These are phyloP conservation scores for Phytopythium delawarense DNA, from an alignment of 352 stramenopile genomes.

Conservation along the genomic window DNA sequence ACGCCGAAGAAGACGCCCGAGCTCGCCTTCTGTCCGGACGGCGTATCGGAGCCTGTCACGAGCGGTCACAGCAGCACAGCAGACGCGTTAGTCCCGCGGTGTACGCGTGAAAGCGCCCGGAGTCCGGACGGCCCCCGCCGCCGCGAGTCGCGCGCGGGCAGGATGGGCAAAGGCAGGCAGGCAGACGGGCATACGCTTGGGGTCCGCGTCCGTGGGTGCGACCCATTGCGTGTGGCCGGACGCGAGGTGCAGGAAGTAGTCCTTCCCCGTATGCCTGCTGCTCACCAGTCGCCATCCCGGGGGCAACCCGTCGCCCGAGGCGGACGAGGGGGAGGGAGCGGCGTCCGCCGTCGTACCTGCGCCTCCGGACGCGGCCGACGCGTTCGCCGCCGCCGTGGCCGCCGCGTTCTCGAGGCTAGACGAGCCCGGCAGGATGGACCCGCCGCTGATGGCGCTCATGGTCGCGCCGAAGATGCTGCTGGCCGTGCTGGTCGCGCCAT, in stretches of 20 bases:
- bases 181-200: conserved; percentile 44
- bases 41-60: conserved; percentile 22
- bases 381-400: conserved; percentile 28
- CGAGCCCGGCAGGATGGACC: conserved; percentile 39
- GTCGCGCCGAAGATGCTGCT: conserved; percentile 67
- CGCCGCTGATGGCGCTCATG: conserved; percentile 48
- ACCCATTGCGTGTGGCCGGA: conserved; percentile 69
- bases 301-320: conserved; percentile 29
- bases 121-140: background rate
- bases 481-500: conserved; percentile 26
- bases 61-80: background rate
- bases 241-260: conserved; percentile 73
- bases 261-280: conserved; percentile 56
- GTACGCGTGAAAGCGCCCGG: background rate
- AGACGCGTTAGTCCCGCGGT: background rate
- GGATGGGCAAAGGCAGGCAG: conserved; percentile 4
- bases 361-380: conserved; percentile 13
- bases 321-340: background rate
- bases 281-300: conserved; percentile 64
- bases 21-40: conserved; percentile 27
- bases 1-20: conserved; percentile 66
- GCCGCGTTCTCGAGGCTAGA: conserved; percentile 37
- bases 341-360: conserved; percentile 17
- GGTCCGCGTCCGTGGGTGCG: conserved; percentile 55
- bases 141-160: background rate